These are phyloP conservation scores for Dactylellina haptotyla DNA, from an alignment of 2,329 filamentous ascomycete species.

Conservation along the genomic window DNA sequence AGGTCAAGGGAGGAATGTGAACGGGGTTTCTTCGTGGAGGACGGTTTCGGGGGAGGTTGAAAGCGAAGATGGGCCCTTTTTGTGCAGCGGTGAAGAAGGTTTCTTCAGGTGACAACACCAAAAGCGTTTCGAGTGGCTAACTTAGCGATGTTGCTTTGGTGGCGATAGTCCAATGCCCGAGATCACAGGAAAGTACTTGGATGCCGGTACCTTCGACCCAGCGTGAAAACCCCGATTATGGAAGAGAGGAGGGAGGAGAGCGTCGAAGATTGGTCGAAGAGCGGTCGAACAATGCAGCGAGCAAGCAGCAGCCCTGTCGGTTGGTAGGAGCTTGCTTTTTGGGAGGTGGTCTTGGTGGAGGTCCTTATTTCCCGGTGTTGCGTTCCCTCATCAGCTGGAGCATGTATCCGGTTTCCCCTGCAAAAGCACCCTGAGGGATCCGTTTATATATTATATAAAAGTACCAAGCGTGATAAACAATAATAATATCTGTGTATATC, in stretches of 20 bases:
- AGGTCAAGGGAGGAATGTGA: conserved; percentile 3
- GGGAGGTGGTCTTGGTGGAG: too few relatives aligned
- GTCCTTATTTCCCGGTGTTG: conserved; percentile 36
- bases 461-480: too few relatives aligned
- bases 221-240: conserved; percentile 6
- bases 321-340: conserved; percentile 22
- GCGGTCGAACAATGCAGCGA: conserved; percentile 41
- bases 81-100: conserved; percentile 24
- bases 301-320: conserved; percentile 39
- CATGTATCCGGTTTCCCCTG: conserved; percentile 28
- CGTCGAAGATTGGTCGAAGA: conserved; percentile 1
- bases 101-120: conserved; percentile 50
- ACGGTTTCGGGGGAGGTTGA: conserved; percentile 42
- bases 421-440: too few relatives aligned
- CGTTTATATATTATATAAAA: neutral
- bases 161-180: conserved; percentile 31
- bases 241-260: conserved; percentile 13
- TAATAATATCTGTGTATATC: conserved; percentile 6
- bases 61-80: conserved; percentile 1
- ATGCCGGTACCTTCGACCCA: conserved; percentile 17
- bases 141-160: conserved; percentile 13
- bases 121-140: conserved; percentile 16
- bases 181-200: conserved; percentile 1
- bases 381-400: conserved; percentile 30
- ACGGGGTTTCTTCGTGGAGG: conserved; percentile 1